Base-by-base conservation (phyloP, 768 basidiomycete species). In the Suillus luteus region DNA sequence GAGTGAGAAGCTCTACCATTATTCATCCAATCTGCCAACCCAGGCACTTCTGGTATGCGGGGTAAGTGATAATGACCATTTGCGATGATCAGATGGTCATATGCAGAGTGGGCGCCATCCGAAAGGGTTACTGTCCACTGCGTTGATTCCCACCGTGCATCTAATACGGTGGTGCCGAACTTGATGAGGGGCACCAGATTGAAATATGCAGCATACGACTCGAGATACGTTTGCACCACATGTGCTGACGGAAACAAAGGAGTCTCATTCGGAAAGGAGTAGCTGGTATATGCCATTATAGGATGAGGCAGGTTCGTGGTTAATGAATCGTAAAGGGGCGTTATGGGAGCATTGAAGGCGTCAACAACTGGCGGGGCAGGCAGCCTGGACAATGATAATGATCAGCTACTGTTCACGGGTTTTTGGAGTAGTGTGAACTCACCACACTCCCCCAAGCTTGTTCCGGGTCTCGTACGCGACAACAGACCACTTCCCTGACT, bases 291-390 rank as follows among this genome's bases (percentile, higher is more conserved):
- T 3, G 83, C 83, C 93, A 95, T 94, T 57, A 88, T 64, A 1
- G 89, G 89, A 67, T 93, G 90, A 0, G 93, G 90, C 5, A 95
- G 71, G 68, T 94, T 94, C 1, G 92, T 89, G n/a, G 88, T 89
- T 14, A 95, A 78, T 0, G 89, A 88, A 69, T 93, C 89, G 69
- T 95, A 95, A 10, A 92, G 70, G 1, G 93, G 86, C 1, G 90
- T 89, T 38, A 82, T 69, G 2, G 90, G 90, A 19, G 27, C 57
- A 41, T 22, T 12, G 57, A 41, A 41, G 8, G 85, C 85, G 40
- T 84, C 74, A 22, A 77, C 79, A 12, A 73, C 72, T 4, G 83
- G 81, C 41, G 80, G 76, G 8, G 85, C 83, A 22, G 90, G 86
- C 27, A 85, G 71, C 90, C 89, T 86, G 62, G 48, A 59, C 12